Conservation (phyloP, 441 rosid genomes). For the Raphanus hybrid region DNA sequence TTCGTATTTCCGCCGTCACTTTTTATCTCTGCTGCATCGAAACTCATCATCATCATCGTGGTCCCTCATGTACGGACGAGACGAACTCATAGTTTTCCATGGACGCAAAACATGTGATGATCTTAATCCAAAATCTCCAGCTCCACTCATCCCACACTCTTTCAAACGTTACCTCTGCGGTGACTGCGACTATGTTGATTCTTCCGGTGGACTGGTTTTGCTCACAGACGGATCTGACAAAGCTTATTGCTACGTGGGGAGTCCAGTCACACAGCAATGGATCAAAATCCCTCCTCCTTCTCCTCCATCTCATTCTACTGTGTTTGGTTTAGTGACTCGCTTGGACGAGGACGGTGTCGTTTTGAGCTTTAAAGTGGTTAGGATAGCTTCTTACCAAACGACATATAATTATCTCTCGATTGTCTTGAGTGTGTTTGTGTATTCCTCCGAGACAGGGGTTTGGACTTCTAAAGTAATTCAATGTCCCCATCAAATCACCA, state of each 20-base stretch:
- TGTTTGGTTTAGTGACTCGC: background rate
- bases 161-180: too few relatives aligned
- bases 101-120: too few relatives aligned
- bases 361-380: background rate
- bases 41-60: background rate
- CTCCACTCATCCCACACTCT: too few relatives aligned
- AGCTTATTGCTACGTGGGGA: background rate
- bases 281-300: background rate
- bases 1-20: background rate
- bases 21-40: background rate
- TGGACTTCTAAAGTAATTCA: background rate
- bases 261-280: background rate
- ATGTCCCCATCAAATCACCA: background rate
- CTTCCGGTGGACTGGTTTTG: too few relatives aligned
- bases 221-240: background rate
- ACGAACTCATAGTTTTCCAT: too few relatives aligned
- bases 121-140: too few relatives aligned
- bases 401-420: background rate
- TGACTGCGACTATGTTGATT: too few relatives aligned
- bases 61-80: too few relatives aligned
- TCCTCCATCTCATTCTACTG: background rate
- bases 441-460: slow-evolving; percentile 7
- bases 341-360: background rate
- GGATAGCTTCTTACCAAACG: background rate
- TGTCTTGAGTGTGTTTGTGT: background rate